Evolutionary conservation across 345 rosid species (phyloP), one percentile per base, ranked within the genome.

Genomic region (Lepidium aucheri): DNA sequence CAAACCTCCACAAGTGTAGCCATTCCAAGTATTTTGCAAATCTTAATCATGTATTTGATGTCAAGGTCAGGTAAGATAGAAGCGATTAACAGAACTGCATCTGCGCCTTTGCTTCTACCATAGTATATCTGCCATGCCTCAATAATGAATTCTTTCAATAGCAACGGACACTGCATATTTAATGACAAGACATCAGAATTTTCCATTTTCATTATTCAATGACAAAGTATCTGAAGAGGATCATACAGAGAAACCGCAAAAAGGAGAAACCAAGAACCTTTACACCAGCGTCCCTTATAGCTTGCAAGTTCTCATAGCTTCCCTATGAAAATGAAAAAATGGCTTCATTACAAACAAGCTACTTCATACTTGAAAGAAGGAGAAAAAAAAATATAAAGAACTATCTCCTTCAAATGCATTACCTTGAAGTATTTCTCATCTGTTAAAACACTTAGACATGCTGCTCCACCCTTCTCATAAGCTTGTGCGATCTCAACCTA

Each of bases 101-200:
- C 97, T 61, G 97, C 97, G 2, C 99, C 99, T 72, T 90, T 90
- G 63, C 61, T 53, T 71, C 96, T 82, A 55, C 91, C 97, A 79
- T 83, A 77, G 76, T 83, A 94, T 76, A 94, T 84, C 82, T 94
- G 99, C 93, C 95, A 90, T 36, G 89, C 96, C 43, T 94, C 97
- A 51, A 88, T 63, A n/a, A 90, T 71, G 74, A 94, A 94, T 60
- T 94, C 97, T 79, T 94, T 94, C 82, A 89, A 85, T 63, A 90
- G 64, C 32, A 90, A 79, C 62, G 99, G 99, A 73, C 99, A 90
- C 99, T 94, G 96, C 83, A 85, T 12, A 55, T 47, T 49, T 12
- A 8, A 35, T 13, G 44, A 39, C 68, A 63, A 47, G 38, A 65
- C 63, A 73, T 65, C 35, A 58, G 67, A 62, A 60, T 9, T 15